These are phyloP conservation scores for Ganoderma lingzhi DNA, from an alignment of 1,284 basidiomycete genomes.

Conservation along the genomic window DNA sequence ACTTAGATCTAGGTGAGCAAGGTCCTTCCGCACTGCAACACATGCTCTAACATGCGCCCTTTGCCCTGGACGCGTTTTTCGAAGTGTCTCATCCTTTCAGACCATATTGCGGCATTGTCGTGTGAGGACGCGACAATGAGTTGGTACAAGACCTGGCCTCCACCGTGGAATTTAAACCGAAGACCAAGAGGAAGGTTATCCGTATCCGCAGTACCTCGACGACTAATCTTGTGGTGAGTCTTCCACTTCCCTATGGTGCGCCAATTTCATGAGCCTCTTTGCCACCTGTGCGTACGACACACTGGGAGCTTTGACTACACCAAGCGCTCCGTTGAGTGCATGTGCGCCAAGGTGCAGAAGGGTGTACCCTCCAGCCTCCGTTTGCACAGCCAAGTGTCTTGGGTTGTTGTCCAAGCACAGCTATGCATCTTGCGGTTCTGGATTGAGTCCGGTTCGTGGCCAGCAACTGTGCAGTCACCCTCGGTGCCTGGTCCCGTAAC, in stretches of 20 bases:
- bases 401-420: neutral
- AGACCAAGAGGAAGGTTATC: neutral
- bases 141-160: neutral
- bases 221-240: neutral
- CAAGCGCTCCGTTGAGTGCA: neutral
- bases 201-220: neutral
- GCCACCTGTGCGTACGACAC: neutral
- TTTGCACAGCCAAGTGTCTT: conserved; percentile 4
- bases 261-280: neutral
- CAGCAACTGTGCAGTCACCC: neutral
- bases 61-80: neutral
- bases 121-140: neutral
- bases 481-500: conserved; percentile 5
- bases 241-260: neutral
- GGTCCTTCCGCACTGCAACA: neutral
- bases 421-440: neutral
- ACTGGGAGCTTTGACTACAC: neutral
- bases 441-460: neutral
- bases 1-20: neutral
- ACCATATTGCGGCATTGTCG: neutral
- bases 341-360: neutral
- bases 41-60: neutral
- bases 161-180: neutral
- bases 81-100: neutral
- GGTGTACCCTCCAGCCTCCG: neutral